Percentiles rank a stretch among this genome's conserved stretches.
phyloP scores from a whole-genome alignment of 495 filamentous ascomycete genomes.

The Staphylotrichum tortipilum region DNA sequence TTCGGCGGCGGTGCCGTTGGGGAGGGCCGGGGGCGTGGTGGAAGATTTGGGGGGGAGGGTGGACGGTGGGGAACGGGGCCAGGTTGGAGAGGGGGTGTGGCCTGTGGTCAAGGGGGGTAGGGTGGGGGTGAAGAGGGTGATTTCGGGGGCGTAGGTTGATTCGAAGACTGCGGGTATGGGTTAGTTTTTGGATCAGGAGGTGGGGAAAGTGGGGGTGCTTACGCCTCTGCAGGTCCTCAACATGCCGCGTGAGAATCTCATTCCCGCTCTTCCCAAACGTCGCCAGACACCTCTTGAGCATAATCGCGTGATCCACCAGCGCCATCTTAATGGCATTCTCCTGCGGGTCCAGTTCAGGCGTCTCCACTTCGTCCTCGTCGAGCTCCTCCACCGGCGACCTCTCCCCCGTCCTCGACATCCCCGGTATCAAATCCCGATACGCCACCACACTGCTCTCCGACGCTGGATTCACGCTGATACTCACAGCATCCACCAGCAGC shows the following conservation, averaged over 20 bases:
- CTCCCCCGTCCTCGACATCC: conserved; percentile 28
- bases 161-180: conserved; percentile 43
- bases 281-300: conserved; percentile 72
- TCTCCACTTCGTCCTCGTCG: conserved; percentile 42
- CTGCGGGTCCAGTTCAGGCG: conserved; percentile 52
- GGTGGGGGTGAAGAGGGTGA: conserved; percentile 44
- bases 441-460: conserved; percentile 62
- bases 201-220: conserved; percentile 22
- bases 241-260: conserved; percentile 31
- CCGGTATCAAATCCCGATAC: conserved; percentile 65
- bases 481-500: conserved; percentile 62
- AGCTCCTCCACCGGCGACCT: conserved; percentile 38
- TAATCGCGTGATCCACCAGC: conserved; percentile 79
- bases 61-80: conserved; percentile 32
- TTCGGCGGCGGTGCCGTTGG: conserved; percentile 31
- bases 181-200: conserved; percentile 2
- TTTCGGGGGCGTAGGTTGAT: conserved; percentile 52
- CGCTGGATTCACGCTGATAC: conserved; percentile 58
- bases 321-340: conserved; percentile 79
- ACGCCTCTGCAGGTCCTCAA: conserved; percentile 45
- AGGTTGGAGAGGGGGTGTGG: conserved; percentile 33
- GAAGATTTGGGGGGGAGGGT: conserved; percentile 1
- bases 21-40: conserved; percentile 13
- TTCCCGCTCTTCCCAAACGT: conserved; percentile 56
- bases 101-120: conserved; percentile 25